These are phyloP conservation scores for Wickerhamia fluorescens DNA, from an alignment of 805 yeast genomes.

Conservation along the genomic window DNA sequence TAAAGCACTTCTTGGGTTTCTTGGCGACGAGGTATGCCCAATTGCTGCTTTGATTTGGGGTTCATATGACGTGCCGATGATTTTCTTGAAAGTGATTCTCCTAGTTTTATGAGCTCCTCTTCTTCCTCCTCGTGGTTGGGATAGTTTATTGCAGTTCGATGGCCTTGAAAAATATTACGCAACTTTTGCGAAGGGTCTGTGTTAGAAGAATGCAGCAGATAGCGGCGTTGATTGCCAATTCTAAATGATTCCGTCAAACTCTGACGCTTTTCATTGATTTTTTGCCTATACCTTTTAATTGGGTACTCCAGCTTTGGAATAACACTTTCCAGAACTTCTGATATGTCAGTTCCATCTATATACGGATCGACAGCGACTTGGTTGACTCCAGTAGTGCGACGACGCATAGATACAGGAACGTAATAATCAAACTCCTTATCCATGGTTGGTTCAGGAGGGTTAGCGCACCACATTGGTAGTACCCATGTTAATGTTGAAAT, in stretches of 20 bases:
- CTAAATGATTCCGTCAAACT: no score
- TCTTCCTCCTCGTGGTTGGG: slow-evolving; percentile 10
- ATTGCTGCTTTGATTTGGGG: slow-evolving; percentile 1
- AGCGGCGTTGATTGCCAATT: no score
- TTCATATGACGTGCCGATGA: slow-evolving; percentile 21
- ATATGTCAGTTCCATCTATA: no score
- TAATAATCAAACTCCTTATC: slow-evolving; percentile 9
- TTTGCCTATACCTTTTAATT: no score
- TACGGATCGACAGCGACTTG: no score
- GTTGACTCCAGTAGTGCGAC: no score
- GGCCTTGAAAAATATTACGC: slow-evolving; percentile 3
- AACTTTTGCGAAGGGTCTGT: slow-evolving; percentile 1
- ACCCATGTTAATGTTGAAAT: no score
- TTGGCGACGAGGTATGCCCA: slow-evolving; percentile 11
- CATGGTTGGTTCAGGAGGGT: slow-evolving; percentile 29
- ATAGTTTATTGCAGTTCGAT: not conserved
- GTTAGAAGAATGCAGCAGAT: no score
- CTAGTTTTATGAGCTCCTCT: slow-evolving; percentile 28
- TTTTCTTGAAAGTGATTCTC: slow-evolving; percentile 28
- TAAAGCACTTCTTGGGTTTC: slow-evolving; percentile 18
- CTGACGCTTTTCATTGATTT: no score
- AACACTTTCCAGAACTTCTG: not conserved
- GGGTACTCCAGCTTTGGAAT: no score
- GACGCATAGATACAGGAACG: no score
- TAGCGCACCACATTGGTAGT: slow-evolving; percentile 45